Conservation (phyloP, 129 eudicot species). For the Lactuca sativa region DNA sequence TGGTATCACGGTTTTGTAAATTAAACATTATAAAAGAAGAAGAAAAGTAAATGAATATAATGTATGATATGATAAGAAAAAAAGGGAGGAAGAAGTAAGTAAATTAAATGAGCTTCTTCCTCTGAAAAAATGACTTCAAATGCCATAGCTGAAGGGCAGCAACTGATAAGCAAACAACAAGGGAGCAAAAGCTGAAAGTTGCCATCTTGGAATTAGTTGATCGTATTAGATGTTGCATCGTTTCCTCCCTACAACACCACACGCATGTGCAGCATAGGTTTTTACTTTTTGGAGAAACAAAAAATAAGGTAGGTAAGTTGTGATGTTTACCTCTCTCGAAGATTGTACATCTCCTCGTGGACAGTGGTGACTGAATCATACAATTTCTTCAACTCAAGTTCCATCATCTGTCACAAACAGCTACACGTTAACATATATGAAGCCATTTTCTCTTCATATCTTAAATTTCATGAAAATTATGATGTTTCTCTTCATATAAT, state of each 20-base stretch:
- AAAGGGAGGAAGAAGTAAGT: background rate
- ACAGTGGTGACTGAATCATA: conserved; percentile 49
- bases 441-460: background rate
- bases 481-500: background rate
- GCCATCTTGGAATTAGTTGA: conserved; percentile 56
- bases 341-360: conserved; percentile 73
- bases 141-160: conserved; percentile 64
- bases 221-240: conserved; percentile 45
- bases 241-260: conserved; percentile 38
- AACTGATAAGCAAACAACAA: conserved; percentile 50
- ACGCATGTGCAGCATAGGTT: too few species aligned
- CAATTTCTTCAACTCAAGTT: conserved; percentile 69
- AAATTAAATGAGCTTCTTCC: conserved; percentile 54
- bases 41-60: background rate
- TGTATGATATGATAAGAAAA: background rate
- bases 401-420: conserved; percentile 53
- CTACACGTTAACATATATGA: background rate
- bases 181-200: conserved; percentile 53
- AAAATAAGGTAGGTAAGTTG: background rate
- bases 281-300: background rate
- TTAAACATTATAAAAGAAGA: background rate
- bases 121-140: conserved; percentile 56
- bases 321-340: conserved; percentile 60
- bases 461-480: too few species aligned
- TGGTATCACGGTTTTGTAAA: background rate